A percentile compares a stretch with the other conserved stretches of the same genome.
These are phyloP conservation scores for Paraconiothyrium brasiliense DNA, from an alignment of 2,329 filamentous ascomycete genomes.

Conservation along the genomic window DNA sequence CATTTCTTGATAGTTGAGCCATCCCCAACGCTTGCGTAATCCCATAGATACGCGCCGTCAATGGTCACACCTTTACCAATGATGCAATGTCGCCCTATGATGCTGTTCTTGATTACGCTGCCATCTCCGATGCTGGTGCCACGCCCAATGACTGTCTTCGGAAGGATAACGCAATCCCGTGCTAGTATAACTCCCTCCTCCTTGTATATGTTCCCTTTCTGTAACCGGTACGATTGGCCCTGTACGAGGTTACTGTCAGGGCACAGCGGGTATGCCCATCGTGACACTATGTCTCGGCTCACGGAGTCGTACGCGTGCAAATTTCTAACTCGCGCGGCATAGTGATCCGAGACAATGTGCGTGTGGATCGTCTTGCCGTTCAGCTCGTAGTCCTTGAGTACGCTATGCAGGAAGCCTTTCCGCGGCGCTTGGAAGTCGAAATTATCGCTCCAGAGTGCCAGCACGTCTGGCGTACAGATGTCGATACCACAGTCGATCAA, in stretches of 20 bases:
- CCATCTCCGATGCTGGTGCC: slow-evolving; percentile 78
- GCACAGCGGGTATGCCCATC: slow-evolving; percentile 89
- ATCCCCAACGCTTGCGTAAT: slow-evolving; percentile 80
- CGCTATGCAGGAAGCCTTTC: slow-evolving; percentile 88
- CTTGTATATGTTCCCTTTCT: slow-evolving; percentile 76
- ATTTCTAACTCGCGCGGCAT: slow-evolving; percentile 86
- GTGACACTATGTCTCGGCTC: slow-evolving; percentile 82
- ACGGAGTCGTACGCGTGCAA: slow-evolving; percentile 90
- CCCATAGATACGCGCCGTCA: slow-evolving; percentile 86
- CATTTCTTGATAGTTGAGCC: slow-evolving; percentile 74
- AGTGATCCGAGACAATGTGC: slow-evolving; percentile 82
- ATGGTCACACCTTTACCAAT: slow-evolving; percentile 87
- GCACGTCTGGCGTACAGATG: slow-evolving; percentile 94
- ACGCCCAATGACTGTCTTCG: slow-evolving; percentile 78
- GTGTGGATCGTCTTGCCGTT: slow-evolving; percentile 98
- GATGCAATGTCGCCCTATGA: slow-evolving; percentile 84
- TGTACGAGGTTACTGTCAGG: slow-evolving; percentile 87
- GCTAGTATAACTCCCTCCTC: slow-evolving; percentile 81
- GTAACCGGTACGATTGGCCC: slow-evolving; percentile 77
- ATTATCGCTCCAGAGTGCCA: slow-evolving; percentile 95
- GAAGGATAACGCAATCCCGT: slow-evolving; percentile 73
- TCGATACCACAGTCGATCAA: slow-evolving; percentile 95
- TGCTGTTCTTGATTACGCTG: slow-evolving; percentile 75
- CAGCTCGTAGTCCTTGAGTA: slow-evolving; percentile 94
- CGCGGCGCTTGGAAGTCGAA: slow-evolving; percentile 95